These are phyloP conservation scores for Colletotrichum zoysiae DNA, from an alignment of 2,329 filamentous ascomycete genomes.

Conservation along the genomic window DNA sequence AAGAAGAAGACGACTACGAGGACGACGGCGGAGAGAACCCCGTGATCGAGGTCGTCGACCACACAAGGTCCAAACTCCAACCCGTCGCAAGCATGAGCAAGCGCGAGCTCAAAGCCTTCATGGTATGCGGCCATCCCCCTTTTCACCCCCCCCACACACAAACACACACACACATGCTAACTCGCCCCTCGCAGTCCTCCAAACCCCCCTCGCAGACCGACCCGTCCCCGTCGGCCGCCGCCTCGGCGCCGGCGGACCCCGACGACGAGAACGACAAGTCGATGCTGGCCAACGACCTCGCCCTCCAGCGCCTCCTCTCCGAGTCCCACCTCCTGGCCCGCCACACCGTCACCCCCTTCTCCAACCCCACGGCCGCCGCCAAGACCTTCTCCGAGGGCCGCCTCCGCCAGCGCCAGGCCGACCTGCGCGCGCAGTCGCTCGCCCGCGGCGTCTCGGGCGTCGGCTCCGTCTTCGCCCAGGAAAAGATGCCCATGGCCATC, in stretches of 20 bases:
- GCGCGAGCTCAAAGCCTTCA: conserved; percentile 81
- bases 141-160: conserved; percentile 13
- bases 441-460: conserved; percentile 43
- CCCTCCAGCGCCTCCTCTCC: conserved; percentile 87
- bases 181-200: conserved; percentile 56
- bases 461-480: conserved; percentile 77
- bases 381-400: conserved; percentile 70
- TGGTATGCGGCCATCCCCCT: conserved; percentile 61
- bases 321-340: conserved; percentile 87
- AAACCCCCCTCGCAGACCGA: conserved; percentile 58
- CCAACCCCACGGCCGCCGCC: conserved; percentile 53
- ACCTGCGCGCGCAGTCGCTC: conserved; percentile 84
- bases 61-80: conserved; percentile 59
- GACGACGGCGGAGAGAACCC: conserved; percentile 46
- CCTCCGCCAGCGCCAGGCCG: conserved; percentile 83
- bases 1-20: not conserved
- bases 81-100: conserved; percentile 66
- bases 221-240: conserved; percentile 40
- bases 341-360: conserved; percentile 56
- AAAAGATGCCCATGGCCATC: conserved; percentile 90
- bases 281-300: conserved; percentile 91
- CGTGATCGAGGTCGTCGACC: conserved; percentile 72
- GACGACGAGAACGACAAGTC: conserved; percentile 70
- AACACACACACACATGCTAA: not conserved
- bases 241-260: conserved; percentile 47